These are phyloP conservation scores for Kuraishia hungarica DNA, from an alignment of 805 yeast species.

Conservation along the genomic window DNA sequence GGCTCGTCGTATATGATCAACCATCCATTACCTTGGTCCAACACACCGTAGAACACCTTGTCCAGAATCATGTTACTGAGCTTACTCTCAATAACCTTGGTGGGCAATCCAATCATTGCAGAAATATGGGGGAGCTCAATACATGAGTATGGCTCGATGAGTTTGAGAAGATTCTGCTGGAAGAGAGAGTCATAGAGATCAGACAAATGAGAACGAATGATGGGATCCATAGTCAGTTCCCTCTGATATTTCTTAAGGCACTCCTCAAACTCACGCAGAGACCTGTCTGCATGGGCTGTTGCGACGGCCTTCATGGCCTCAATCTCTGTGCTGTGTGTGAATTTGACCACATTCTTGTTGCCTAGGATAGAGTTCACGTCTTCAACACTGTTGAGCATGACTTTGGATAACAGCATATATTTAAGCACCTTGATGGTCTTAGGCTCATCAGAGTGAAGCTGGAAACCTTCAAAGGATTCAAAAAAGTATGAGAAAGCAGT, in stretches of 20 bases:
- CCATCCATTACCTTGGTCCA: slow-evolving; percentile 99
- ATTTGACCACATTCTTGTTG: slow-evolving; percentile 44
- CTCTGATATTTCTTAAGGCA: slow-evolving; percentile 60
- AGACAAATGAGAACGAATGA: slow-evolving; percentile 85
- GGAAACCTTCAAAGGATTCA: slow-evolving; percentile 90
- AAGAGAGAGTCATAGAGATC: slow-evolving; percentile 88
- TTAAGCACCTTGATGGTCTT: slow-evolving; percentile 71
- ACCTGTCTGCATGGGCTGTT: slow-evolving; percentile 80
- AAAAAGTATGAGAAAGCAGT: slow-evolving; percentile 93
- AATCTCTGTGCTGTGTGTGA: slow-evolving; percentile 62
- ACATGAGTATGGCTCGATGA: slow-evolving; percentile 92
- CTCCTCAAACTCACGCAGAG: slow-evolving; percentile 84
- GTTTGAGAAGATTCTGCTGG: slow-evolving; percentile 88
- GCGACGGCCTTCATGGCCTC: slow-evolving; percentile 96
- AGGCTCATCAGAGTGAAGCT: slow-evolving; percentile 37
- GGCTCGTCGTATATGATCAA: slow-evolving; percentile 86
- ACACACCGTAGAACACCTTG: slow-evolving; percentile 89
- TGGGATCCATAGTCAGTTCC: slow-evolving; percentile 79
- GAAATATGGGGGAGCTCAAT: slow-evolving; percentile 92
- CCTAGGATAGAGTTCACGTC: slow-evolving; percentile 75
- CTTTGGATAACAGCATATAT: slow-evolving; percentile 87
- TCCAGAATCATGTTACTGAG: slow-evolving; percentile 95
- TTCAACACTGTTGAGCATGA: slow-evolving; percentile 82
- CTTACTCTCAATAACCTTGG: slow-evolving; percentile 87
- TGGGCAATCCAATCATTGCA: slow-evolving; percentile 77